phyloP scores from a whole-genome alignment of 306 rosid species.

The Rubus parviflorus region DNA sequence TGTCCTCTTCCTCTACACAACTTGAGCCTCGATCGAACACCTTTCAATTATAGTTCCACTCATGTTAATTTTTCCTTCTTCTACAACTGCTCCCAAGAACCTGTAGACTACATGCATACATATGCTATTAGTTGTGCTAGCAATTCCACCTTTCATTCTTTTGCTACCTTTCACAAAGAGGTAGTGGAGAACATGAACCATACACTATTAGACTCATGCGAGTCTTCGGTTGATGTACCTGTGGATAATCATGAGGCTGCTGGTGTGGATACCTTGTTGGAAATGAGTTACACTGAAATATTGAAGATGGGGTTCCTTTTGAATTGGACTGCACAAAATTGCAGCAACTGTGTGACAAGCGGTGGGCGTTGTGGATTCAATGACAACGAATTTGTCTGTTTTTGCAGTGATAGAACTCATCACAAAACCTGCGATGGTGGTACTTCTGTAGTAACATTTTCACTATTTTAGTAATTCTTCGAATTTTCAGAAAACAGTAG shows the following conservation, averaged over 20 bases:
- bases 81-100: constrained; percentile 53
- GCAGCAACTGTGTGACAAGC: constrained; percentile 50
- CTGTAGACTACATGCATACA: constrained; percentile 25
- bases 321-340: constrained; percentile 57
- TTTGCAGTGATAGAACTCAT: constrained; percentile 53
- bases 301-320: constrained; percentile 64
- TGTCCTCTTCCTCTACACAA: constrained; percentile 59
- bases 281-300: constrained; percentile 47
- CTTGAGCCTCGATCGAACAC: constrained; percentile 48
- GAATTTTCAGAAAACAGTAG: not conserved
- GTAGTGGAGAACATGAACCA: constrained; percentile 35
- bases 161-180: constrained; percentile 55
- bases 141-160: constrained; percentile 46
- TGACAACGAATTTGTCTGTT: constrained; percentile 40
- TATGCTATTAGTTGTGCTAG: constrained; percentile 44
- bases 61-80: constrained; percentile 49
- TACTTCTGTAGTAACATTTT: constrained; percentile 24
- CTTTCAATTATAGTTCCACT: constrained; percentile 34
- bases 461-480: not conserved
- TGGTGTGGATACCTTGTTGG: constrained; percentile 24
- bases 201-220: constrained; percentile 37
- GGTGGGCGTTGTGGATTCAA: constrained; percentile 66
- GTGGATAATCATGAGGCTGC: constrained; percentile 16
- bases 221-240: constrained; percentile 44
- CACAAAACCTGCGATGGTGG: constrained; percentile 45